Evolutionary conservation across 257 asterid species (phyloP), one percentile per base, ranked within the genome.

Genomic region (Ligustrum vulgare): DNA sequence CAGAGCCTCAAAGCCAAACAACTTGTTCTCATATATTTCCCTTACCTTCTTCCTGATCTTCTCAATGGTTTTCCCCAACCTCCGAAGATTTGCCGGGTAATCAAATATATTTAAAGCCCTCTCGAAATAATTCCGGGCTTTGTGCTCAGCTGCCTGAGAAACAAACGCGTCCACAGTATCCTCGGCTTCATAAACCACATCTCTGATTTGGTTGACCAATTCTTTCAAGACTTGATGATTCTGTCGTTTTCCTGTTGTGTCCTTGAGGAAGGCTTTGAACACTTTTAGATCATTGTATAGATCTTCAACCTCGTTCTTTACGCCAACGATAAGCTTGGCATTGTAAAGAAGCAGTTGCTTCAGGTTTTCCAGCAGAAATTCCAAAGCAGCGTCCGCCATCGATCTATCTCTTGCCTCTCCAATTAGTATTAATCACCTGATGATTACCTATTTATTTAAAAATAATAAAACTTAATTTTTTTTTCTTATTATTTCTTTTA

Each of bases 371-470:
- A 81, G 75, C 18, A 81, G 78, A 66, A 81, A 81, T 22, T 74
- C 80, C 49, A 81, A 79, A 2, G 85, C 85, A 54, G 82, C 82
- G 33, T 81, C 84, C 77, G 84, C 80, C 85, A 81, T 73, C 66
- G 45, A 23, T 18, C 65, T 7, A 43, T 34, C 63, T 34, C 60
- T 23, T 37, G 15, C 71, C 16, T 20, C 4, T 51, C 6, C n/a
- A 28, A 28, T 28, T 28, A 28, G 31, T 28, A 28, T 28, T 28
- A 28, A 28, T 28, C 31, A 28, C 31, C 31, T 28, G 31, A 28
- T 28, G 31, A 28, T 28, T 1, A 28, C 31, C 31, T 28, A 28
- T 28, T 28, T 1, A 28, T 28, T 28, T 28, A 28, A 28, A 28
- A 28, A 28, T 28, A 28, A 28, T n/a, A n/a, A n/a, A n/a, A n/a